Evolutionary conservation across 257 asterid species (phyloP).

Genomic region (Fraxinus anomala): DNA sequence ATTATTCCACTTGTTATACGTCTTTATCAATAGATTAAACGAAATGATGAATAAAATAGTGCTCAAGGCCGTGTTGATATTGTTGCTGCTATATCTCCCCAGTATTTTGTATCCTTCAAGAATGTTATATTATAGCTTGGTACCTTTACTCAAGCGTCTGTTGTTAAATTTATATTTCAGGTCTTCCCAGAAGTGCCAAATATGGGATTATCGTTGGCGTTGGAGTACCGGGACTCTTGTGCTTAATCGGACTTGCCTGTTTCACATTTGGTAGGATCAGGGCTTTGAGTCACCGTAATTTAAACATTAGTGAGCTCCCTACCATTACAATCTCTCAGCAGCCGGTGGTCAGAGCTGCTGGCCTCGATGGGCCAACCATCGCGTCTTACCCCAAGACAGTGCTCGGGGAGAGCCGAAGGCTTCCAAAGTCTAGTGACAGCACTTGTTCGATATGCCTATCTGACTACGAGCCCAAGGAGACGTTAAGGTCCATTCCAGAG

Average conservation of each 20-base stretch:
- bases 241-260: constrained; percentile 54
- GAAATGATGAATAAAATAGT: neutral
- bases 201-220: constrained; percentile 71
- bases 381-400: constrained; percentile 72
- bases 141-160: neutral
- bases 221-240: constrained; percentile 68
- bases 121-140: neutral
- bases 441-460: constrained; percentile 76
- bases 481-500: constrained; percentile 62
- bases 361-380: constrained; percentile 65
- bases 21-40: neutral
- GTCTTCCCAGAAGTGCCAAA: constrained; percentile 67
- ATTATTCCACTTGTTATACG: neutral
- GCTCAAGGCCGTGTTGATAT: neutral
- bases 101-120: neutral
- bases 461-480: constrained; percentile 72
- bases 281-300: constrained; percentile 19
- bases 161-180: constrained; percentile 30
- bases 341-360: constrained; percentile 32
- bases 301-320: constrained; percentile 32
- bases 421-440: constrained; percentile 55
- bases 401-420: constrained; percentile 68
- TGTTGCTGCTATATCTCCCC: neutral
- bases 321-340: constrained; percentile 29
- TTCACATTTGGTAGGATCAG: constrained; percentile 43